Percentiles rank a stretch among this genome's conserved stretches.
Evolutionary conservation across 2,329 filamentous ascomycete genomes (phyloP).

Genomic region (Fusarium phyllophilum): DNA sequence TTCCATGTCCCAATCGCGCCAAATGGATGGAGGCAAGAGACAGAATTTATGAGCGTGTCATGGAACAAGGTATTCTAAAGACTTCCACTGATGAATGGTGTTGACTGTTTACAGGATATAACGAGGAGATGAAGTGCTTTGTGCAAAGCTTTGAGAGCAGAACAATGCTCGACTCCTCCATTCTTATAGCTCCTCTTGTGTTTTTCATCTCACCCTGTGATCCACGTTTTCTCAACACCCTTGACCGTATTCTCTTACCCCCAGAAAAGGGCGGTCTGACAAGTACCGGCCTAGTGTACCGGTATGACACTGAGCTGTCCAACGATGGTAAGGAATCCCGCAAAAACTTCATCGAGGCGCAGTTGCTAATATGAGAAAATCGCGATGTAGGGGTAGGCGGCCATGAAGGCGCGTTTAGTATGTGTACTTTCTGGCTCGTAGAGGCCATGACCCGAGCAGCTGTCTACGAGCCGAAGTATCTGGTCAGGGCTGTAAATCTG

Average conservation of each 20-base stretch:
- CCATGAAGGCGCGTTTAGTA: conserved; percentile 79
- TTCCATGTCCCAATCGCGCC: conserved; percentile 76
- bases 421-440: conserved; percentile 87
- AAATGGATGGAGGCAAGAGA: conserved; percentile 76
- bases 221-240: conserved; percentile 76
- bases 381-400: conserved; percentile 71
- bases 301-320: conserved; percentile 75
- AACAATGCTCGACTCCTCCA: conserved; percentile 77
- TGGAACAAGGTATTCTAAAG: conserved; percentile 67
- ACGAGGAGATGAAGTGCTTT: conserved; percentile 74
- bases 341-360: background rate
- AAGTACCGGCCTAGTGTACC: conserved; percentile 78
- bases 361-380: conserved; percentile 6
- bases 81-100: background rate
- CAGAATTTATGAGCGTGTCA: conserved; percentile 77
- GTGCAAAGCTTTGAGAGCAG: conserved; percentile 80
- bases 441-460: conserved; percentile 78
- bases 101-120: conserved; percentile 65
- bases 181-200: conserved; percentile 80
- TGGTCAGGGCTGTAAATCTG: conserved; percentile 70
- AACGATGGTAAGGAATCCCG: conserved; percentile 69
- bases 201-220: conserved; percentile 84
- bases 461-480: conserved; percentile 72
- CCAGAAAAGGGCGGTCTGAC: conserved; percentile 81
- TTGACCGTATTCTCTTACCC: conserved; percentile 76